Conservation (phyloP, 805 yeast genomes). For the Kodamaea neixiangensis region DNA sequence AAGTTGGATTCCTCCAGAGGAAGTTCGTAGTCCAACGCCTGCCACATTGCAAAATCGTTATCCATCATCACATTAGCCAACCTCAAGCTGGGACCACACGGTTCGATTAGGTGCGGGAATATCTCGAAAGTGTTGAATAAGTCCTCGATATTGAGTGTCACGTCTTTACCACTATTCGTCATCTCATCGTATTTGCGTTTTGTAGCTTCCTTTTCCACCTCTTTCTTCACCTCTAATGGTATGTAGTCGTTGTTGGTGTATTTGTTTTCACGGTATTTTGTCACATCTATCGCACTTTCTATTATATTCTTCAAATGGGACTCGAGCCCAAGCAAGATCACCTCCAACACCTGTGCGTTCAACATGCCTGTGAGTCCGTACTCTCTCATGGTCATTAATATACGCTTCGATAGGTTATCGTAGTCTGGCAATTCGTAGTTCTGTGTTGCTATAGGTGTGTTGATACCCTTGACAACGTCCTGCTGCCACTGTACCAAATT, state of each 20-base stretch:
- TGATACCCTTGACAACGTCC: constrained; percentile 83
- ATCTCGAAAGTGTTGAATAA: constrained; percentile 62
- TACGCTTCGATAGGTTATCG: constrained; percentile 63
- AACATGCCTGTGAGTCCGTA: constrained; percentile 83
- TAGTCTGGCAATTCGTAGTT: constrained; percentile 80
- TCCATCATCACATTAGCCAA: constrained; percentile 40
- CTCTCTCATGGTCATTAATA: constrained; percentile 84
- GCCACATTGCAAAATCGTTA: constrained; percentile 13
- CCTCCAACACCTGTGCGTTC: constrained; percentile 75
- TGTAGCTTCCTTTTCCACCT: constrained; percentile 13
- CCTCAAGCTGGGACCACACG: constrained; percentile 59
- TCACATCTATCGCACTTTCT: constrained; percentile 73
- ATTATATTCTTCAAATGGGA: constrained; percentile 72
- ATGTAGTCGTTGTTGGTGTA: constrained; percentile 40
- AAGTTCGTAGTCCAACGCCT: constrained; percentile 26
- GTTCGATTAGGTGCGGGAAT: constrained; percentile 68
- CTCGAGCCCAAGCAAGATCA: constrained; percentile 79
- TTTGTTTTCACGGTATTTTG: constrained; percentile 57
- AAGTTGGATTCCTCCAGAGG: constrained; percentile 24
- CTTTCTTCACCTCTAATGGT: constrained; percentile 17
- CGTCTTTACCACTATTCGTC: constrained; percentile 18
- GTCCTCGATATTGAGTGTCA: constrained; percentile 65
- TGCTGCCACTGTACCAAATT: constrained; percentile 85
- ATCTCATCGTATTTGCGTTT: constrained; percentile 23
- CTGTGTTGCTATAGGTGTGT: constrained; percentile 78